phyloP scores from a whole-genome alignment of 805 yeast genomes.

The Schwanniomyces polymorphus region DNA sequence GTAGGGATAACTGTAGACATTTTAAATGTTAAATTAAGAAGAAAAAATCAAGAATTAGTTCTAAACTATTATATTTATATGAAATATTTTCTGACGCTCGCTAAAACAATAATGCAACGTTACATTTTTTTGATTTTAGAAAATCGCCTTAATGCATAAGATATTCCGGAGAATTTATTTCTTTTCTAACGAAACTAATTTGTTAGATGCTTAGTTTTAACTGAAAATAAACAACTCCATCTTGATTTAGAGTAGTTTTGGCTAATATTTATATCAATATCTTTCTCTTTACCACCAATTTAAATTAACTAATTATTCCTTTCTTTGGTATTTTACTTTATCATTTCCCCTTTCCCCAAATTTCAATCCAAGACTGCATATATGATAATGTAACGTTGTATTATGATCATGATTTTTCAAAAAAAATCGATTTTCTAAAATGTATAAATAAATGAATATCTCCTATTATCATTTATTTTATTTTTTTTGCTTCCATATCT shows the following conservation, averaged over 20 bases:
- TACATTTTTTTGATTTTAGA: constrained; percentile 4
- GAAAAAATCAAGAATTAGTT: neutral
- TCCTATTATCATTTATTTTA: neutral
- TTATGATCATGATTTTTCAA: neutral
- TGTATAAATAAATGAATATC: neutral
- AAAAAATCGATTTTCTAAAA: neutral
- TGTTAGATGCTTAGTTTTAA: too few species aligned
- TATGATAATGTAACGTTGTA: constrained; percentile 9
- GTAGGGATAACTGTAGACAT: constrained; percentile 30
- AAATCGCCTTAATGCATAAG: neutral
- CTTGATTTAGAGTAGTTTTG: too few species aligned
- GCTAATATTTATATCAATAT: too few species aligned
- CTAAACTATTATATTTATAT: neutral
- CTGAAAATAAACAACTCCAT: too few species aligned
- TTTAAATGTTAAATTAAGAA: neutral
- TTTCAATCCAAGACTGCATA: neutral
- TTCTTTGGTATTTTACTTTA: too few species aligned
- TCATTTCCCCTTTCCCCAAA: neutral
- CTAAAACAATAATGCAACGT: constrained; percentile 12
- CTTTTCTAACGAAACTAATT: too few species aligned
- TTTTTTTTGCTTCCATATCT: neutral
- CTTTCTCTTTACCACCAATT: too few species aligned
- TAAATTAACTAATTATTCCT: too few species aligned
- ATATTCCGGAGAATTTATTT: neutral
- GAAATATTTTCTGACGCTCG: neutral